A percentile compares a stretch with the other conserved stretches of the same genome.
Conservation (phyloP, 768 basidiomycete species). For the Phlebiopsis flavidoalba region DNA sequence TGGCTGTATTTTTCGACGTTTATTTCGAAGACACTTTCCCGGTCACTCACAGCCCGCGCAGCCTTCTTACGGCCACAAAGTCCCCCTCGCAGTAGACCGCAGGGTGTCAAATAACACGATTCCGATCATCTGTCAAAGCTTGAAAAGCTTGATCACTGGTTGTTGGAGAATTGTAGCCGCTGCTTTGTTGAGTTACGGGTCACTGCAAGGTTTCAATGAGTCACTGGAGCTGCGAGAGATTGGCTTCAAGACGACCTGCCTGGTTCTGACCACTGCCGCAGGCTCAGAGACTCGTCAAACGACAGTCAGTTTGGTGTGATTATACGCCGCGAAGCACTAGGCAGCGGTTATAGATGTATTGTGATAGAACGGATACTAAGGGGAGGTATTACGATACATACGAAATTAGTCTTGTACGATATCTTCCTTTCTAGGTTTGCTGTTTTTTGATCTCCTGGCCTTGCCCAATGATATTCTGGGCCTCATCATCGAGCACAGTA, state of each 20-base stretch:
- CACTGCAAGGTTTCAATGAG: background rate
- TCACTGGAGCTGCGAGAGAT: background rate
- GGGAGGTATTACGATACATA: background rate
- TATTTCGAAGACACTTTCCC: too few species aligned
- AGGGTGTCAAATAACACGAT: too few species aligned
- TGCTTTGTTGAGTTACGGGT: too few species aligned
- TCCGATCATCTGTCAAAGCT: too few species aligned
- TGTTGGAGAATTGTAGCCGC: too few species aligned
- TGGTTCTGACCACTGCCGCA: background rate
- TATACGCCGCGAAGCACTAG: background rate
- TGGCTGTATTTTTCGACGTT: too few species aligned
- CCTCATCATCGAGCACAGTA: slow-evolving; percentile 81
- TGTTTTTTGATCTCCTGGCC: slow-evolving; percentile 77
- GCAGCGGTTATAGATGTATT: background rate
- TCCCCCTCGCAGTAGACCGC: too few species aligned
- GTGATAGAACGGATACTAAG: background rate
- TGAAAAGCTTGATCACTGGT: too few species aligned
- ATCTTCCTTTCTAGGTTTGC: slow-evolving; percentile 89
- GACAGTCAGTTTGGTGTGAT: background rate
- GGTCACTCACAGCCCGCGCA: too few species aligned
- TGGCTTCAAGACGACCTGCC: background rate
- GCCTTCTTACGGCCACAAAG: too few species aligned
- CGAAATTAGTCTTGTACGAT: slow-evolving; percentile 59
- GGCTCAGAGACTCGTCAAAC: background rate
- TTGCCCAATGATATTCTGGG: slow-evolving; percentile 76